Evolutionary conservation across 805 yeast species (phyloP).

Genomic region (Barnettozyma populi): DNA sequence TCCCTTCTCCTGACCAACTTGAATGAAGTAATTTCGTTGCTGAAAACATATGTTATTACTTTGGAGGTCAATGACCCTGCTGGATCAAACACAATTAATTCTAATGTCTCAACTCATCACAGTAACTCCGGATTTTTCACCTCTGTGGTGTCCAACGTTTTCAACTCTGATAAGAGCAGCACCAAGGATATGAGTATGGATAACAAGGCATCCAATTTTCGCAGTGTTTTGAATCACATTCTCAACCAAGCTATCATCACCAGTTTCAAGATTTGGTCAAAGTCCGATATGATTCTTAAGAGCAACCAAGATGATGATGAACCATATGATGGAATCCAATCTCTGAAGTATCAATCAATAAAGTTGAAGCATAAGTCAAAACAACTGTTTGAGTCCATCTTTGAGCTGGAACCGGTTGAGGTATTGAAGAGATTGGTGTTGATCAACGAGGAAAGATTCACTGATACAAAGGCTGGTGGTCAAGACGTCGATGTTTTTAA

Average conservation of each 20-base stretch:
- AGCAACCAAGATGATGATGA: slow-evolving; percentile 15
- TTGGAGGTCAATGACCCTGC: slow-evolving; percentile 37
- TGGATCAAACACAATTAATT: background rate
- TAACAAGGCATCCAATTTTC: slow-evolving; percentile 5
- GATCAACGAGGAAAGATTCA: slow-evolving; percentile 18
- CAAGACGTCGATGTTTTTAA: slow-evolving; percentile 40
- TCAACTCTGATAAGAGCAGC: slow-evolving; percentile 54
- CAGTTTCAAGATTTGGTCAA: slow-evolving; percentile 63
- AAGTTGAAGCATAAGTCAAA: slow-evolving; percentile 67
- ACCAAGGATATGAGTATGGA: background rate
- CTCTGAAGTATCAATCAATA: slow-evolving; percentile 44
- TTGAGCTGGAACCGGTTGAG: slow-evolving; percentile 65
- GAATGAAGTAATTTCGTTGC: slow-evolving; percentile 52
- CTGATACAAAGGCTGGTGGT: slow-evolving; percentile 5
- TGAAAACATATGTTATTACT: slow-evolving; percentile 39
- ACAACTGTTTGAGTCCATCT: slow-evolving; percentile 56
- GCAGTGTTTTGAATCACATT: slow-evolving; percentile 33
- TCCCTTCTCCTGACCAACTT: slow-evolving; percentile 48
- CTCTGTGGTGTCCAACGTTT: slow-evolving; percentile 74
- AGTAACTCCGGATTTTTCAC: slow-evolving; percentile 35
- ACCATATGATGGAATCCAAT: slow-evolving; percentile 26
- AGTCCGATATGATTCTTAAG: slow-evolving; percentile 44
- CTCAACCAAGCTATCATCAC: slow-evolving; percentile 54
- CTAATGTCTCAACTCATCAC: slow-evolving; percentile 37
- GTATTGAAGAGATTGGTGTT: slow-evolving; percentile 60